Evolutionary conservation across 176 grass and related monocot genomes (phyloP).

Genomic region (Bothriochloa decipiens): DNA sequence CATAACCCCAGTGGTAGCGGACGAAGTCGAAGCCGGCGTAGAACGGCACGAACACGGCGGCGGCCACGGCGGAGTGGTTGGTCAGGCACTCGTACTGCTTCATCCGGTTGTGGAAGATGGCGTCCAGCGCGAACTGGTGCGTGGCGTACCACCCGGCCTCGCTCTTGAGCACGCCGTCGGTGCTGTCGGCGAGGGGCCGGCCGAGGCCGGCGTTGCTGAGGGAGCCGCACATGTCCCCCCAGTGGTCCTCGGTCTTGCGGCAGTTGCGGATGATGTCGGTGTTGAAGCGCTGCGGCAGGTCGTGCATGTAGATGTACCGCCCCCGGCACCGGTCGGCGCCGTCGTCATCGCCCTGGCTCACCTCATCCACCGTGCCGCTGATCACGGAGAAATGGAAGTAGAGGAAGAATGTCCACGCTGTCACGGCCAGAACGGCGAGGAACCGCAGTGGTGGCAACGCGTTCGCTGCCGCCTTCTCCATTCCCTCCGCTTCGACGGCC

Average conservation of each 20-base stretch:
- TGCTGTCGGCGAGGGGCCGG: slow-evolving; percentile 36
- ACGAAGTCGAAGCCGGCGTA: slow-evolving; percentile 78
- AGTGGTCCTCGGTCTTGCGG: slow-evolving; percentile 54
- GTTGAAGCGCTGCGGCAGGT: slow-evolving; percentile 74
- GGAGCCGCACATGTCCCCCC: slow-evolving; percentile 64
- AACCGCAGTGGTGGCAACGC: slow-evolving; percentile 39
- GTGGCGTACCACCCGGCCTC: slow-evolving; percentile 71
- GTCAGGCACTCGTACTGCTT: slow-evolving; percentile 79
- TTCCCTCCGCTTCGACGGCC: background rate
- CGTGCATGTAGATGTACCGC: slow-evolving; percentile 71
- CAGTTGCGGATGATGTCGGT: slow-evolving; percentile 65
- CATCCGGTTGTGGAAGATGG: slow-evolving; percentile 82
- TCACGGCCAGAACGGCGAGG: slow-evolving; percentile 37
- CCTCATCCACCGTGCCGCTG: background rate
- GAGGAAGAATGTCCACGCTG: slow-evolving; percentile 53
- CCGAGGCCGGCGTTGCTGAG: slow-evolving; percentile 66
- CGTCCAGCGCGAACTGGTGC: slow-evolving; percentile 64
- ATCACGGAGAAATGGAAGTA: slow-evolving; percentile 53
- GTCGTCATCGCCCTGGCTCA: background rate
- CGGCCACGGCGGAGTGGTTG: slow-evolving; percentile 47
- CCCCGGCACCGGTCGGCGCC: slow-evolving; percentile 47
- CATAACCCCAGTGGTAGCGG: slow-evolving; percentile 67
- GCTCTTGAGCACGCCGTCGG: slow-evolving; percentile 48
- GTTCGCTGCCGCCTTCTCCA: slow-evolving; percentile 39
- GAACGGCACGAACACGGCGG: slow-evolving; percentile 77